Percentiles rank a stretch among this genome's conserved stretches.
These are phyloP conservation scores for Aotearoamyces nothofagi DNA, from an alignment of 2,329 filamentous ascomycete genomes.

Conservation along the genomic window DNA sequence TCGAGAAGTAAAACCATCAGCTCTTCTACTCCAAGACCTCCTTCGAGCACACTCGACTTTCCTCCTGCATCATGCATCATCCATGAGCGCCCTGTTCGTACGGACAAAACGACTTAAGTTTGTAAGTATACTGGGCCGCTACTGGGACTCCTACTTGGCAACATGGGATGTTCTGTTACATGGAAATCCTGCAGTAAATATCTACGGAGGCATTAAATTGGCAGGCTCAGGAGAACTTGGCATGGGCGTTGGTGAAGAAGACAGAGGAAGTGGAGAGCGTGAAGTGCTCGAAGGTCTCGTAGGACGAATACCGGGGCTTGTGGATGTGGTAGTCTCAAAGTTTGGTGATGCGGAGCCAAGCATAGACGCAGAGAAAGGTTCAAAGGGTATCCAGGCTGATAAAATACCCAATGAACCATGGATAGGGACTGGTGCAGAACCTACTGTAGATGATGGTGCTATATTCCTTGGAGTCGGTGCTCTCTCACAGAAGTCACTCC, in stretches of 20 bases:
- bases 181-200: constrained; percentile 68
- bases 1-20: constrained; percentile 73
- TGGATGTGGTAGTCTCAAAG: constrained; percentile 76
- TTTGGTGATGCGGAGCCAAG: constrained; percentile 41
- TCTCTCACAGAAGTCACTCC: constrained; percentile 54
- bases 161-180: constrained; percentile 85
- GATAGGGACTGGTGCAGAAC: constrained; percentile 57
- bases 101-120: constrained; percentile 54
- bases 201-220: constrained; percentile 75
- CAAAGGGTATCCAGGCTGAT: constrained; percentile 5
- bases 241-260: constrained; percentile 88
- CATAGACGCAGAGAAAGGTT: constrained; percentile 10
- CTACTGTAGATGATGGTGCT: constrained; percentile 62
- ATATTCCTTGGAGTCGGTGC: constrained; percentile 73
- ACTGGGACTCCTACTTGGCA: constrained; percentile 57
- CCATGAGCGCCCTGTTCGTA: constrained; percentile 54
- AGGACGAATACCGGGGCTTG: constrained; percentile 62
- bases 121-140: constrained; percentile 55
- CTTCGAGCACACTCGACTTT: constrained; percentile 72
- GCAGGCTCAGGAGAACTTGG: constrained; percentile 84
- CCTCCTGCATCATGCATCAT: constrained; percentile 71
- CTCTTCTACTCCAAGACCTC: constrained; percentile 66
- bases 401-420: constrained; percentile 32
- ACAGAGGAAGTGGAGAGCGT: constrained; percentile 83
- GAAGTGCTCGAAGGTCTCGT: constrained; percentile 88